Base-by-base conservation (phyloP, 1,139 yeast species). In the Blastobotrys raffinosifermentans region DNA sequence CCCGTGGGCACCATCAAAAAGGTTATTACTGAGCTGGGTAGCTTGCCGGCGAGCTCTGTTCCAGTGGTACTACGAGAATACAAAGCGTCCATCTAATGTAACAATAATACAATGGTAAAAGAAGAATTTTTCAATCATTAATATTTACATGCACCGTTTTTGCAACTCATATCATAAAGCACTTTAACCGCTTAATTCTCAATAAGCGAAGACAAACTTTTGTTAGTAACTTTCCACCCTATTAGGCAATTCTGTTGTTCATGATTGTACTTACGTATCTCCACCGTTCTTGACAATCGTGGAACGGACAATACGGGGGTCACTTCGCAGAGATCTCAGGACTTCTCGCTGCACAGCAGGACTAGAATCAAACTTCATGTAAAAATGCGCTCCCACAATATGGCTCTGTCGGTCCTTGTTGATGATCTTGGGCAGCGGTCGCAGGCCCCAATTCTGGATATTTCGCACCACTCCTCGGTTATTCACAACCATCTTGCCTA, bases 61-160 rank as follows among this genome's bases (percentile, higher is more conserved):
- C 98, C 98, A 20, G 97, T 91, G 31, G 86, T 91, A 45, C 70
- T 91, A 53, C 76, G 97, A 63, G 98, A 91, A 60, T 91, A 91
- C 62, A 85, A 85, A 62, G 38, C 53, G 39, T 19, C 32, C 7
- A 31, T 31, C 32, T 43, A 31, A 36, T n/a, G 23, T 13, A 25
- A 22, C 29, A 13, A 11, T 27, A 10, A 8, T 9, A 31, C 14
- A 9, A 9, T 8, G 19, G 8, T 10, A 13, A 18, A 19, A 32
- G 25, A 22, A 23, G 25, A 27, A 9, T 13, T 14, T 11, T 18
- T 17, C 29, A 22, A 11, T 31, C 14, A 14, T 16, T 9, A 32
- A 13, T n/a, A 7, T 9, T 19, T n/a, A n/a, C n/a, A n/a, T n/a
- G n/a, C n/a, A n/a, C n/a, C n/a, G n/a, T n/a, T n/a, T n/a, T n/a